A percentile compares a stretch with the other conserved stretches of the same genome.
phyloP scores from a whole-genome alignment of 2,329 filamentous ascomycete genomes.

The Cordyceps cicadae region DNA sequence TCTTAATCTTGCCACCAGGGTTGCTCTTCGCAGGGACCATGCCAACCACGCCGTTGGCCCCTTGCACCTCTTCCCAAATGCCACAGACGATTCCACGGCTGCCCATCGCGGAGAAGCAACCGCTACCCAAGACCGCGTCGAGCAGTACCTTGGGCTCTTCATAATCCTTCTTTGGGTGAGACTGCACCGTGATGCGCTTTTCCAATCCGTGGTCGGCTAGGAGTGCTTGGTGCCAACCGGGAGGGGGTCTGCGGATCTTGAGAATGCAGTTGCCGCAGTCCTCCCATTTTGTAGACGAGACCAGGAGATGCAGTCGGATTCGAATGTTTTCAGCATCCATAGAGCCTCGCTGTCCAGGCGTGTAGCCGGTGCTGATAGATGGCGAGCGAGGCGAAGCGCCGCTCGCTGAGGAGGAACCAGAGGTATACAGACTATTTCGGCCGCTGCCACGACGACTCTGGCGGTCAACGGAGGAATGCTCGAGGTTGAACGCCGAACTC shows the following conservation, averaged over 20 bases:
- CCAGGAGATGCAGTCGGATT: constrained; percentile 76
- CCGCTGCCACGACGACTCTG: constrained; percentile 41
- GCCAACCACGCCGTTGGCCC: constrained; percentile 49
- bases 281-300: constrained; percentile 73
- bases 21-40: constrained; percentile 43
- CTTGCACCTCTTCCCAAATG: constrained; percentile 71
- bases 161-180: constrained; percentile 55
- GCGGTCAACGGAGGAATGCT: constrained; percentile 63
- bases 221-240: constrained; percentile 49
- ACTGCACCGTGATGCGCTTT: constrained; percentile 75
- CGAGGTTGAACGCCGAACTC: constrained; percentile 70
- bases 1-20: constrained; percentile 47
- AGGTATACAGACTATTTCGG: constrained; percentile 54
- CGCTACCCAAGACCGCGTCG: constrained; percentile 77
- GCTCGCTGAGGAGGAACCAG: constrained; percentile 42
- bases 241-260: constrained; percentile 70
- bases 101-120: constrained; percentile 75
- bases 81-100: constrained; percentile 81
- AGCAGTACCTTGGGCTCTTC: constrained; percentile 57
- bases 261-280: constrained; percentile 81
- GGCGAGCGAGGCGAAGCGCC: constrained; percentile 46
- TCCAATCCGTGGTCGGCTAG: constrained; percentile 59
- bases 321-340: constrained; percentile 64
- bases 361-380: constrained; percentile 47
- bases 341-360: constrained; percentile 48